Evolutionary conservation across 352 stramenopile genomes (phyloP).

Genomic region (Globisporangium irregulare): DNA sequence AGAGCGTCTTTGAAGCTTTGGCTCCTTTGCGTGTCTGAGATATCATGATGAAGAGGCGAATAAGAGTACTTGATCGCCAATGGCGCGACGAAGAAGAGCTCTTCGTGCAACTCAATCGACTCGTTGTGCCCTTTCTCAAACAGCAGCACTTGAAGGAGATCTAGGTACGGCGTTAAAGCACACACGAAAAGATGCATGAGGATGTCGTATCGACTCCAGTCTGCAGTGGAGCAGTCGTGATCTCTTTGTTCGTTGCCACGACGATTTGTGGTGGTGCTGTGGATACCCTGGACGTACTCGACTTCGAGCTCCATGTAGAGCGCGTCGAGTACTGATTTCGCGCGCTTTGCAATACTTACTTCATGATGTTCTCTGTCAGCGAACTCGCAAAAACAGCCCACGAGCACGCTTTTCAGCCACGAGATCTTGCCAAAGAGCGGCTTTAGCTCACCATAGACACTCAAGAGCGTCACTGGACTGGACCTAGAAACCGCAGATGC

Average conservation of each 20-base stretch:
- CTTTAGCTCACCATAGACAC: slow-evolving; percentile 38
- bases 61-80: neutral
- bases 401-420: slow-evolving; percentile 37
- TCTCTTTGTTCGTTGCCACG: neutral
- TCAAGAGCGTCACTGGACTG: slow-evolving; percentile 35
- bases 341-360: slow-evolving; percentile 35
- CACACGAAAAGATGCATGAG: slow-evolving; percentile 44
- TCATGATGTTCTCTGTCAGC: slow-evolving; percentile 21
- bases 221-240: neutral
- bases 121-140: slow-evolving; percentile 47
- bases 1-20: slow-evolving; percentile 45
- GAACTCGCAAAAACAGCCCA: slow-evolving; percentile 30
- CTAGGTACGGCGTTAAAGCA: slow-evolving; percentile 46
- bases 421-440: slow-evolving; percentile 39
- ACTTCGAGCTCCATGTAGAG: slow-evolving; percentile 43
- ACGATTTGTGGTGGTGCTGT: neutral
- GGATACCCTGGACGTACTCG: slow-evolving; percentile 35
- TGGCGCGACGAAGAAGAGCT: slow-evolving; percentile 51
- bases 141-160: slow-evolving; percentile 42
- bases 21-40: slow-evolving; percentile 16
- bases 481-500: neutral
- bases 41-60: slow-evolving; percentile 16
- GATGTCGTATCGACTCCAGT: slow-evolving; percentile 41
- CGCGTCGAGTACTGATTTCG: slow-evolving; percentile 35
- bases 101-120: slow-evolving; percentile 34